Percentiles rank a stretch among this genome's conserved stretches.
These are phyloP conservation scores for Nicotiana undulata DNA, from an alignment of 257 asterid species.

Conservation along the genomic window DNA sequence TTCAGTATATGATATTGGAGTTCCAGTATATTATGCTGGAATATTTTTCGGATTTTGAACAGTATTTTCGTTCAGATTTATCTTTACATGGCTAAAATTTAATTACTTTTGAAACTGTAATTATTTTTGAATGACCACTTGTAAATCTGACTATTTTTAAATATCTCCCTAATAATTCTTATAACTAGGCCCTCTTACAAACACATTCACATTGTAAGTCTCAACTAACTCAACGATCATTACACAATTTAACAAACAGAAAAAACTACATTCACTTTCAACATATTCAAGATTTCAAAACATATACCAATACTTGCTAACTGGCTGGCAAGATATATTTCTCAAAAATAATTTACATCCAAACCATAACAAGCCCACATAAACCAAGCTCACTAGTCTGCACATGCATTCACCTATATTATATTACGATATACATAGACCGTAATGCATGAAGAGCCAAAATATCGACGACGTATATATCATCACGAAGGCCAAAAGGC, in stretches of 20 bases:
- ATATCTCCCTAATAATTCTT: too few relatives aligned
- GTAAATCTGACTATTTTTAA: too few relatives aligned
- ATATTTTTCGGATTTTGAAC: too few relatives aligned
- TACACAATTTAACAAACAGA: not conserved
- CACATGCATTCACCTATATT: not conserved
- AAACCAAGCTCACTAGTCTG: not conserved
- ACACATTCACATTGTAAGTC: not conserved
- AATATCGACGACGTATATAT: not conserved
- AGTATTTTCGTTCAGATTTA: too few relatives aligned
- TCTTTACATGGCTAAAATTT: too few relatives aligned
- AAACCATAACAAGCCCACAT: not conserved
- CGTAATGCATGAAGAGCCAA: not conserved
- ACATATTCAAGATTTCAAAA: not conserved
- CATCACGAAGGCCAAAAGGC: not conserved
- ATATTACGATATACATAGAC: not conserved
- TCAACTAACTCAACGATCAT: not conserved
- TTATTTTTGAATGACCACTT: too few relatives aligned
- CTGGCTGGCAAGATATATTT: not conserved
- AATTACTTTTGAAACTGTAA: too few relatives aligned
- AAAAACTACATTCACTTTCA: not conserved
- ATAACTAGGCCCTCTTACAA: not conserved
- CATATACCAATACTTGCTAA: not conserved
- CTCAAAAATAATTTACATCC: not conserved
- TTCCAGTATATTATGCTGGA: too few relatives aligned
- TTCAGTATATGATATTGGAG: too few relatives aligned